Base-by-base conservation (phyloP, 2,329 filamentous ascomycete species). In the Diaporthe australafricana region DNA sequence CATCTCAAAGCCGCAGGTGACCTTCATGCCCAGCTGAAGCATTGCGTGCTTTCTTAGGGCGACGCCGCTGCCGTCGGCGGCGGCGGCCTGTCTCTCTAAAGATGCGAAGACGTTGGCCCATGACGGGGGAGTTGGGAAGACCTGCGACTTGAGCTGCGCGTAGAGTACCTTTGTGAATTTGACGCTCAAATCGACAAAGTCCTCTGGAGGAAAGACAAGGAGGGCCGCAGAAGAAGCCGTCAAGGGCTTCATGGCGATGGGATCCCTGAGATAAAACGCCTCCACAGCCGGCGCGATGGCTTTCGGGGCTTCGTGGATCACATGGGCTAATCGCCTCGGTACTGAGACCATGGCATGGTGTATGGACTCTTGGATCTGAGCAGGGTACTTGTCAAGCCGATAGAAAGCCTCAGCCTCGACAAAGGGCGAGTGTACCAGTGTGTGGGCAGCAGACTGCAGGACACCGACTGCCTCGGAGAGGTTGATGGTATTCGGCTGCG, bases 381-480 rank as follows among this genome's bases (percentile, higher is more conserved):
- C 83, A 1, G 96, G 96, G 78, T 98, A 98, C 74, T 94, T 94
- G 74, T 91, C 89, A 17, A 98, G 84, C 47, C 96, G 90, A 81
- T 96, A 95, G 80, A 99, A 98, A 5, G 96, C 95, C 81, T 98
- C 96, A 70, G 92, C 89, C 81, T 98, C 93, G 60, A 98, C 88
- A 25, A 91, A 88, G 0, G 89, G 85, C 0, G 94, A 95, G 76
- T 94, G 89, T 55, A 96, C 85, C 16, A 97, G 86, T 5, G 86
- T 84, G 7, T 86, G 83, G 0, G 90, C 85, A 1, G 86, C 87
- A 6, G 85, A 82, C 66, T 83, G 83, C 70, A 98, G 87, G 52
- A 89, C 87, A 0, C 82, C 78, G 25, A 92, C 83, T 4, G 95
- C 94, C 73, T 94, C 89, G 17, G 85, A 75, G 6, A 96, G 83